These are phyloP conservation scores for Rhodotorula sp. DNA, from an alignment of 1,284 basidiomycete genomes.

Conservation along the genomic window DNA sequence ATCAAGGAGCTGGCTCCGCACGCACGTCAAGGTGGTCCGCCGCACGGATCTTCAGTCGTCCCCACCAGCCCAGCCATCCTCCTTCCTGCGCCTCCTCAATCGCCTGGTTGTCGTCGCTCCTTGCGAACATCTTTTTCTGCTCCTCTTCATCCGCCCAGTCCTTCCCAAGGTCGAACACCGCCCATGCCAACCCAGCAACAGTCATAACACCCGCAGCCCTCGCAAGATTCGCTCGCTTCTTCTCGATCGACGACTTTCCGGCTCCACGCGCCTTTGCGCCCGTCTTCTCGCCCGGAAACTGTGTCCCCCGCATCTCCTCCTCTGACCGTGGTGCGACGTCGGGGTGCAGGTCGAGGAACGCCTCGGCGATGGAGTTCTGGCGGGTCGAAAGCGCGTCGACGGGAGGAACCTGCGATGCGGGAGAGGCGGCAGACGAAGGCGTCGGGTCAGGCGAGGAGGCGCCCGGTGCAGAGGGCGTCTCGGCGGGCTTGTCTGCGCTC, in stretches of 20 bases:
- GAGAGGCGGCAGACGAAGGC: background rate
- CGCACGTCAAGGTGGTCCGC: constrained; percentile 45
- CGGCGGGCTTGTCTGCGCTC: background rate
- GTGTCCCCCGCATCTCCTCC: constrained; percentile 14
- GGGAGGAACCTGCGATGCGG: constrained; percentile 5
- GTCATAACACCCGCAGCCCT: constrained; percentile 39
- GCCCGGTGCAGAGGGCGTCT: background rate
- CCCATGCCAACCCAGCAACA: constrained; percentile 38
- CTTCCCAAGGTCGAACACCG: constrained; percentile 45
- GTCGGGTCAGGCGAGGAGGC: constrained; percentile 6
- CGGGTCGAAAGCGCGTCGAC: constrained; percentile 22
- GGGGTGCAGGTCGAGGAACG: constrained; percentile 42
- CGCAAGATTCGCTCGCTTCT: constrained; percentile 44
- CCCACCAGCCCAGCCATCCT: constrained; percentile 28
- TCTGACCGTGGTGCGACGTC: constrained; percentile 40
- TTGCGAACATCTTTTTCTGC: constrained; percentile 32
- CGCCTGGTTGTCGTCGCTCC: constrained; percentile 39
- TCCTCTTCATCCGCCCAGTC: constrained; percentile 48
- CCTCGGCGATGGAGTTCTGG: constrained; percentile 36
- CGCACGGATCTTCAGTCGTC: constrained; percentile 38
- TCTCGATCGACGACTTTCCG: constrained; percentile 48
- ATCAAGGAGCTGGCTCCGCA: background rate
- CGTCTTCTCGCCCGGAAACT: constrained; percentile 40
- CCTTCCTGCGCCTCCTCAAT: constrained; percentile 28
- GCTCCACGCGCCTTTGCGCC: constrained; percentile 46